Conservation (phyloP, 2,329 filamentous ascomycete genomes). For the Ophiocordyceps camponoti-saundersi region DNA sequence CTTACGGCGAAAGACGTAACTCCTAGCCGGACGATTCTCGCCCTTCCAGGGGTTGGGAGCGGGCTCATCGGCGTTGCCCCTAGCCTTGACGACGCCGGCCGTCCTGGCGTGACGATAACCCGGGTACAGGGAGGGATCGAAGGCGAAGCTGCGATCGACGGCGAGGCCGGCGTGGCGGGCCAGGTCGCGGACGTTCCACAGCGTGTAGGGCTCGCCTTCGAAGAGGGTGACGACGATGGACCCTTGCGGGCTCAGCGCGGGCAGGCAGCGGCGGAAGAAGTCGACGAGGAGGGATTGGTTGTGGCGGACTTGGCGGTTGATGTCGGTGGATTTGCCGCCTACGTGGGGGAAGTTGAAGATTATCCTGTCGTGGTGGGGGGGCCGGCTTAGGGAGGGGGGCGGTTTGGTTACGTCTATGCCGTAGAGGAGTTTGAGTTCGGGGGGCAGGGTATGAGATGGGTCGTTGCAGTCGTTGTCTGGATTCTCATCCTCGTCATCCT, state of each 20-base stretch:
- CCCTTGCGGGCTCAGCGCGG: slow-evolving; percentile 26
- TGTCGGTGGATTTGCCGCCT: slow-evolving; percentile 78
- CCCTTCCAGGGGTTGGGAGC: slow-evolving; percentile 17
- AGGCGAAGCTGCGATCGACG: slow-evolving; percentile 54
- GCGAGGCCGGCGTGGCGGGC: slow-evolving; percentile 59
- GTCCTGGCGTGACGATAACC: slow-evolving; percentile 61
- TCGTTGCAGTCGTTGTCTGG: slow-evolving; percentile 5
- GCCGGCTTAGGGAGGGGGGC: slow-evolving; percentile 23
- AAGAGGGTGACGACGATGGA: slow-evolving; percentile 74
- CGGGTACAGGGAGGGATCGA: slow-evolving; percentile 49
- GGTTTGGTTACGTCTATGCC: slow-evolving; percentile 51
- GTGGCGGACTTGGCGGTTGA: slow-evolving; percentile 82
- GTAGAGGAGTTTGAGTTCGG: slow-evolving; percentile 17
- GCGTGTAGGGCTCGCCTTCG: slow-evolving; percentile 82
- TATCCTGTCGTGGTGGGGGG: slow-evolving; percentile 51
- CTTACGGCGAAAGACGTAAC: slow-evolving; percentile 45
- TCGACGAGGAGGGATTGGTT: slow-evolving; percentile 67
- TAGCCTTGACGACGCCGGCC: slow-evolving; percentile 42
- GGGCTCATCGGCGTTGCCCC: slow-evolving; percentile 23
- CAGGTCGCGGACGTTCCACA: slow-evolving; percentile 88
- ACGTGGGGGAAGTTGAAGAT: slow-evolving; percentile 97
- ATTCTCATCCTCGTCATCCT: slow-evolving; percentile 4
- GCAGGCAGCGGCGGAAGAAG: slow-evolving; percentile 42
- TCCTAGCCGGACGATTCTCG: slow-evolving; percentile 30
- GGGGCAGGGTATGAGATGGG: slow-evolving; percentile 2